Conservation (phyloP, 495 filamentous ascomycete species). For the Entonaema liquescens region DNA sequence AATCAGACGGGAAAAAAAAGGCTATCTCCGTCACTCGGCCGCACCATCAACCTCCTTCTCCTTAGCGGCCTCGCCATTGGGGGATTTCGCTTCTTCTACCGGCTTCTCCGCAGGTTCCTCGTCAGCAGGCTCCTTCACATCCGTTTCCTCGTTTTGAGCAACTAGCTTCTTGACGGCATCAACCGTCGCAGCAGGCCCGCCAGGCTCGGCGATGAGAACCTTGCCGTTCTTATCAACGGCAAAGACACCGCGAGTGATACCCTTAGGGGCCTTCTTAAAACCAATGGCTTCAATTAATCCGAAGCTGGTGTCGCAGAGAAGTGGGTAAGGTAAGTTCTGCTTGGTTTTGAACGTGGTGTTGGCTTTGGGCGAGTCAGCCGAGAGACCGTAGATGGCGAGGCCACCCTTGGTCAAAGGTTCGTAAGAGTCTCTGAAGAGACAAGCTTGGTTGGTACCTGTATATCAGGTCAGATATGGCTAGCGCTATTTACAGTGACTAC, state of each 20-base stretch:
- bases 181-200: slow-evolving; percentile 67
- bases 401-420: slow-evolving; percentile 79
- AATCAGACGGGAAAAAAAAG: slow-evolving; percentile 1
- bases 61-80: slow-evolving; percentile 34
- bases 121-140: slow-evolving; percentile 28
- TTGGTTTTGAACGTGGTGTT: slow-evolving; percentile 92
- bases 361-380: slow-evolving; percentile 82
- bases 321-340: slow-evolving; percentile 85
- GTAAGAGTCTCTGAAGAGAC: slow-evolving; percentile 88
- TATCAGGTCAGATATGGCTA: slow-evolving; percentile 40
- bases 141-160: slow-evolving; percentile 35
- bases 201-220: slow-evolving; percentile 68
- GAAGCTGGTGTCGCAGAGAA: slow-evolving; percentile 81
- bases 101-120: slow-evolving; percentile 32
- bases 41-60: slow-evolving; percentile 38
- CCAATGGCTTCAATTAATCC: slow-evolving; percentile 79
- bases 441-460: slow-evolving; percentile 89
- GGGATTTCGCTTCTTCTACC: slow-evolving; percentile 35
- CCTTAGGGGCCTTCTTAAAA: slow-evolving; percentile 76
- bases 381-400: slow-evolving; percentile 87
- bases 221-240: slow-evolving; percentile 80
- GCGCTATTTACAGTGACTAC: not conserved
- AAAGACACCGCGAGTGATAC: slow-evolving; percentile 87
- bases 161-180: slow-evolving; percentile 64
- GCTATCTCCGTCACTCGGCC: slow-evolving; percentile 19